Evolutionary conservation across 2,329 filamentous ascomycete genomes (phyloP), one percentile per base, ranked within the genome.

Genomic region (Diplocarpon mali): DNA sequence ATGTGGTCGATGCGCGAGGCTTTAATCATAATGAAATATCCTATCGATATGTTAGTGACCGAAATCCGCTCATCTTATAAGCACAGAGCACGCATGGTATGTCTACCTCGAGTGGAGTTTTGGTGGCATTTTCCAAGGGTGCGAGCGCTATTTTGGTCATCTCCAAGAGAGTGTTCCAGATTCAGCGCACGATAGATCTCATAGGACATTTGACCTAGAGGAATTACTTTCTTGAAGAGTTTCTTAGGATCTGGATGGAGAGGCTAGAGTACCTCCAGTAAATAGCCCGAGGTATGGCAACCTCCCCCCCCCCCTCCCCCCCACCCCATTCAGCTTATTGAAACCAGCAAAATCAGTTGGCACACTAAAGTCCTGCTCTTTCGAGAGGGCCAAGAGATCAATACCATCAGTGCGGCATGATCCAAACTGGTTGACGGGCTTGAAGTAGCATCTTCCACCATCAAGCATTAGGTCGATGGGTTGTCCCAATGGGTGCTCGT

Each of bases 11-110:
- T 44, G 16, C 42, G 42, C 3, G 42, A 44, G 29, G 42, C 42
- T 34, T 44, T 35, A n/a, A 44, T 44, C 42, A 44, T 44, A 5
- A 44, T 31, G 35, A 44, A 44, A 12, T 32, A 44, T 16, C 42
- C 40, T 17, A 27, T 29, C 13, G 16, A 30, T 24, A 28, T 15
- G 9, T 27, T 20, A n/a, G n/a, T n/a, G n/a, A n/a, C n/a, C n/a
- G n/a, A n/a, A n/a, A n/a, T n/a, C n/a, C n/a, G n/a, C n/a, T n/a
- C n/a, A n/a, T n/a, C n/a, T n/a, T n/a, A n/a, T n/a, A n/a, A n/a
- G n/a, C n/a, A n/a, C n/a, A n/a, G n/a, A n/a, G n/a, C n/a, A n/a
- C n/a, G n/a, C n/a, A n/a, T n/a, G n/a, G n/a, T n/a, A n/a, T n/a
- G n/a, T n/a, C n/a, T n/a, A n/a, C n/a, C n/a, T n/a, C n/a, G n/a